A percentile compares a stretch with the other conserved stretches of the same genome.
Conservation (phyloP, 2,329 filamentous ascomycete species). For the Trichoderma aggressivum region DNA sequence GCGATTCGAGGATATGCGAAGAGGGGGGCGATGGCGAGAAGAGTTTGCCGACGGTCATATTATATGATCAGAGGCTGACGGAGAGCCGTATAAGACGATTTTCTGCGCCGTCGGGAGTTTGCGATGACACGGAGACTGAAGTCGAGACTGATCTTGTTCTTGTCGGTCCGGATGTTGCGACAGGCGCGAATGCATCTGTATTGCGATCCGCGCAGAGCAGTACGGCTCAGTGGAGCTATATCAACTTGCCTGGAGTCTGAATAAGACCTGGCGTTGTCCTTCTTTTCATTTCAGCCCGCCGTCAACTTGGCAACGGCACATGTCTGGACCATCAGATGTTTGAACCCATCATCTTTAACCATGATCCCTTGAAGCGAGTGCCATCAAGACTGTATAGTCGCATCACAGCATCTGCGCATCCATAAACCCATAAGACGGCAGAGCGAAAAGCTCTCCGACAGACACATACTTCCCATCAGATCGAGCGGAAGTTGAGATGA, state of each 20-base stretch:
- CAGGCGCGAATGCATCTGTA: slow-evolving; percentile 6
- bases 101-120: slow-evolving; percentile 27
- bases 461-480: neutral
- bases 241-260: slow-evolving; percentile 37
- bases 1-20: neutral
- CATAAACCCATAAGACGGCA: neutral
- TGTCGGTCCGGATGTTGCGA: slow-evolving; percentile 11
- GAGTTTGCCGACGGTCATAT: slow-evolving; percentile 32
- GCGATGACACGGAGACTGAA: neutral
- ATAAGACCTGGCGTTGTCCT: neutral
- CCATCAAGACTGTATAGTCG: neutral
- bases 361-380: neutral
- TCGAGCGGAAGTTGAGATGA: neutral
- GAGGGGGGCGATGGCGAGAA: neutral
- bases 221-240: slow-evolving; percentile 34
- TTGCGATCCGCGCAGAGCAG: slow-evolving; percentile 23
- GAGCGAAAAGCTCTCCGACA: neutral
- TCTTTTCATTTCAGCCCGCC: neutral
- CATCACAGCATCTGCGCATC: neutral
- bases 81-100: slow-evolving; percentile 27
- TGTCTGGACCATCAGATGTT: neutral
- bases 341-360: neutral
- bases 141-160: neutral
- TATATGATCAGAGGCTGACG: slow-evolving; percentile 39
- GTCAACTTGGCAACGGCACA: neutral